A percentile compares a stretch with the other conserved stretches of the same genome.
phyloP scores from a whole-genome alignment of 2,329 filamentous ascomycete genomes.

The Cryphonectria parasitica region DNA sequence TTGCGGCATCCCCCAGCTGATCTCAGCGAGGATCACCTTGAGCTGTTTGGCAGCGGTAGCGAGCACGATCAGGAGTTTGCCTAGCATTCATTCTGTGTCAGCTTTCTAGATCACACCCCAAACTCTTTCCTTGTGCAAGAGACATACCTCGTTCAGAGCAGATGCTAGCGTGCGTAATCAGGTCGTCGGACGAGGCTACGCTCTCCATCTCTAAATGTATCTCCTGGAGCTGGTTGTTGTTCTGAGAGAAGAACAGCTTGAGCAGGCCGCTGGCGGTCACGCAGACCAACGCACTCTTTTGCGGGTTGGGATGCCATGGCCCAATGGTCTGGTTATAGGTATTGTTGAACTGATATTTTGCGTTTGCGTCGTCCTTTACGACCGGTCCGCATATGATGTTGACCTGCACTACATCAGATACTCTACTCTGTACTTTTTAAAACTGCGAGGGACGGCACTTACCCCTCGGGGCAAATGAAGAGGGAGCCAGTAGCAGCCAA shows the following conservation, averaged over 20 bases:
- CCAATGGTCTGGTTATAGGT: conserved; percentile 68
- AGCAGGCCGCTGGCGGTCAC: conserved; percentile 76
- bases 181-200: conserved; percentile 70
- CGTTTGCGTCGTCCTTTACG: conserved; percentile 59
- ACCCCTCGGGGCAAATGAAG: conserved; percentile 44
- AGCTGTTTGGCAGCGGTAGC: conserved; percentile 74
- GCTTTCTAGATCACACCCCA: conserved; percentile 5
- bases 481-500: conserved; percentile 87
- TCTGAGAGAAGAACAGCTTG: conserved; percentile 77
- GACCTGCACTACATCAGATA: conserved; percentile 39
- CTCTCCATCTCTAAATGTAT: conserved; percentile 74
- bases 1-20: conserved; percentile 72
- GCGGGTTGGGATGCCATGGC: conserved; percentile 72
- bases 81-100: conserved; percentile 43
- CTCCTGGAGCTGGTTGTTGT: conserved; percentile 73
- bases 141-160: conserved; percentile 72
- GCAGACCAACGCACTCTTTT: conserved; percentile 75
- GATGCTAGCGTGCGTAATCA: conserved; percentile 80
- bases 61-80: conserved; percentile 65
- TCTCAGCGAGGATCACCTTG: conserved; percentile 71
- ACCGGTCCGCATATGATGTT: conserved; percentile 63
- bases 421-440: not conserved
- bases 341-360: conserved; percentile 71
- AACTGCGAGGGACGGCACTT: not conserved
- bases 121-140: too few species aligned